Evolutionary conservation across 441 rosid genomes (phyloP), one percentile per base, ranked within the genome.

Genomic region (Macaranga tanarius): DNA sequence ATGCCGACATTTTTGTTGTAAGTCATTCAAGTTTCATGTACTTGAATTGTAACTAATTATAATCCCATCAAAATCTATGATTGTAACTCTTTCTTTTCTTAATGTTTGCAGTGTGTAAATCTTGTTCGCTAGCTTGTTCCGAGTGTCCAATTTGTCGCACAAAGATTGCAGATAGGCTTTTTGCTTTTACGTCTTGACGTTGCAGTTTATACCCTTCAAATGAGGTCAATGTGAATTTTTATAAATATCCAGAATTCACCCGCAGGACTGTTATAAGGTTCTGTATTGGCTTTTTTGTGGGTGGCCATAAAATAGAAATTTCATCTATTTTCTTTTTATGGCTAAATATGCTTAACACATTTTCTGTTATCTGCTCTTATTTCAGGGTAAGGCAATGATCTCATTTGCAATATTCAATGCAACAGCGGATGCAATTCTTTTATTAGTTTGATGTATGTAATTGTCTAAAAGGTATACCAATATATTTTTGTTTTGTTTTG

Each of bases 121-220:
- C 89, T 70, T 95, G 99, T 82, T 95, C 98, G 6, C 90, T 93
- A 67, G 97, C 97, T 81, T 95, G 97, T 84, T 86, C 97, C 0
- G 99, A 95, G 85, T 95, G 99, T 79, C 99, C 98, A 69, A 90
- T 95, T 47, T 95, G 99, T 77, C 98, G 96, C 78, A 95, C 99
- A 73, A 93, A 85, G 77, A 95, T 95, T 71, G 77, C 84, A 7
- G 97, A 95, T 82, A 89, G 98, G 84, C 84, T 95, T 73, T 95
- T 95, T 75, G 98, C 98, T 25, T 95, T 93, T 79, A 79, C 98
- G 79, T 89, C 96, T 76, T 93, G 85, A 90, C 72, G 57, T 28
- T 57, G 79, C 77, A 40, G 67, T 72, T 64, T 38, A 63, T 48
- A 10, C 82, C 82, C 84, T 74, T 67, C 10, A n/a, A 76, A 79